Percentiles rank a stretch among this genome's conserved stretches.
Conservation (phyloP, 257 asterid genomes). For the Lycium barbarum region DNA sequence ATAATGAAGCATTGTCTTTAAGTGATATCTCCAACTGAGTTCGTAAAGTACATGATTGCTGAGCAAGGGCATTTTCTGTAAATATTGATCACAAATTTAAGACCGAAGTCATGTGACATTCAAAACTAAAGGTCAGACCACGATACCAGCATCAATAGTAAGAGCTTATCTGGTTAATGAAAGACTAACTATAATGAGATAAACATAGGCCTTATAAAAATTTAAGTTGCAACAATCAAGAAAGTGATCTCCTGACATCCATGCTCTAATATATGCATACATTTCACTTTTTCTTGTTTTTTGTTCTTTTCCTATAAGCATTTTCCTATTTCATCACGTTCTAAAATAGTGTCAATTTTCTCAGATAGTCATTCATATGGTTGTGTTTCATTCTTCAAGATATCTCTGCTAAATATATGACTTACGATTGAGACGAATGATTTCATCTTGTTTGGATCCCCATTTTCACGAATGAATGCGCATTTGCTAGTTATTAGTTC, state of each 20-base stretch:
- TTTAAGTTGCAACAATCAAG: conserved; percentile 4
- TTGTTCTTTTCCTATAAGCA: neutral
- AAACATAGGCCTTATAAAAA: neutral
- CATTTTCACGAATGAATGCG: conserved; percentile 68
- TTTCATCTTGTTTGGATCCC: conserved; percentile 70
- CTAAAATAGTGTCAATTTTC: neutral
- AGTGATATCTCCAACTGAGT: conserved; percentile 83
- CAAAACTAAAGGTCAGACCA: conserved; percentile 17
- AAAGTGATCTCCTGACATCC: neutral
- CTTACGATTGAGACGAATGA: conserved; percentile 82
- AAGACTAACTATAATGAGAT: neutral
- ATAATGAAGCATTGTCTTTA: conserved; percentile 66
- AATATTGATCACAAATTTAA: neutral
- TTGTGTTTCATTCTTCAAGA: neutral
- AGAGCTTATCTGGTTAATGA: neutral
- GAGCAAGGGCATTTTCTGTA: conserved; percentile 81
- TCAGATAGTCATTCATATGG: neutral
- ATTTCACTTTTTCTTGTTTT: conserved; percentile 19
- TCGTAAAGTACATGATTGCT: conserved; percentile 78
- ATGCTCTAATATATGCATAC: neutral
- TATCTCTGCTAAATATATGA: conserved; percentile 23
- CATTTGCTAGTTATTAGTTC: conserved; percentile 87
- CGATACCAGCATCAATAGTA: conserved; percentile 45
- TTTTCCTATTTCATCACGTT: neutral
- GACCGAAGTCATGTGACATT: conserved; percentile 18